These are phyloP conservation scores for Neltuma alba DNA, from an alignment of 306 rosid genomes.

Conservation along the genomic window DNA sequence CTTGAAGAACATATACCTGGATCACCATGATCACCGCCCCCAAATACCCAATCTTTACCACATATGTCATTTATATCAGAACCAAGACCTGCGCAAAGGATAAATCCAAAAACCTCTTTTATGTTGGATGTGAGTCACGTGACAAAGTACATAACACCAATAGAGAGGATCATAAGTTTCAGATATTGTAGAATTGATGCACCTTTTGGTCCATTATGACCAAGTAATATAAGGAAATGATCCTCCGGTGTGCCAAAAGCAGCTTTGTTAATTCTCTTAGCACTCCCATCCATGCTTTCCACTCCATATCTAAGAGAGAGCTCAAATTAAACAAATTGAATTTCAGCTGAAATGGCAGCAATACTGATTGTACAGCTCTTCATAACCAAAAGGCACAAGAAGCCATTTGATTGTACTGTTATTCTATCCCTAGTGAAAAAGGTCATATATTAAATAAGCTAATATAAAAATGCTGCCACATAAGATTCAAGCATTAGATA, in stretches of 20 bases:
- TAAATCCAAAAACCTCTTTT: slow-evolving; percentile 33
- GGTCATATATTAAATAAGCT: not conserved
- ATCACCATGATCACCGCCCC: slow-evolving; percentile 86
- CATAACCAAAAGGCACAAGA: slow-evolving; percentile 22
- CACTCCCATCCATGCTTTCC: slow-evolving; percentile 60
- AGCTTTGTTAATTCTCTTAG: slow-evolving; percentile 56
- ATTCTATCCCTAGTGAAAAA: not conserved
- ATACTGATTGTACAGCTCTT: slow-evolving; percentile 13
- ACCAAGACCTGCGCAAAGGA: slow-evolving; percentile 74
- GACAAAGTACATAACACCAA: not conserved
- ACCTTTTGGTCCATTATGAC: slow-evolving; percentile 32
- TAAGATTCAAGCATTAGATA: not conserved
- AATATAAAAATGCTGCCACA: not conserved
- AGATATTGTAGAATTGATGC: not conserved
- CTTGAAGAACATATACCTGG: slow-evolving; percentile 53
- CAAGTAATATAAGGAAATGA: slow-evolving; percentile 26
- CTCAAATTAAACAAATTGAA: slow-evolving; percentile 30
- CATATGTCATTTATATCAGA: slow-evolving; percentile 81
- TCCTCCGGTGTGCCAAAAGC: slow-evolving; percentile 43
- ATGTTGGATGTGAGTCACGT: not conserved
- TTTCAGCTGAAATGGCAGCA: slow-evolving; percentile 28
- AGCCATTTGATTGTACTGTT: slow-evolving; percentile 1
- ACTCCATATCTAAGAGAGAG: slow-evolving; percentile 34
- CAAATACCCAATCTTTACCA: slow-evolving; percentile 86
- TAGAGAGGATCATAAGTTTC: not conserved